Evolutionary conservation across 306 rosid species (phyloP), one percentile per base, ranked within the genome.

Genomic region (Sechiopsis laciniata): DNA sequence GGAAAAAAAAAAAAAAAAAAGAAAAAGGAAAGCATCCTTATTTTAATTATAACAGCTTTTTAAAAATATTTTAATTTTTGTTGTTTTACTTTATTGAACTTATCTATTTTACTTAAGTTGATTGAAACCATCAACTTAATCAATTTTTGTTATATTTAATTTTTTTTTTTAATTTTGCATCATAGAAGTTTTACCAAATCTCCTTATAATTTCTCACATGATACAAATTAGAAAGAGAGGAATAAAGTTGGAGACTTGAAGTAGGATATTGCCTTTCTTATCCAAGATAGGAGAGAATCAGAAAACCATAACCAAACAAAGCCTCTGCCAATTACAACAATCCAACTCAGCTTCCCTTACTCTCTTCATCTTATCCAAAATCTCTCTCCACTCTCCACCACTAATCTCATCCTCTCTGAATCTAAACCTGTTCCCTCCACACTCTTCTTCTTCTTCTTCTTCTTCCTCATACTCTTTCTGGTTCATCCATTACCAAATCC

Each of bases 261-360:
- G 45, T 69, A 21, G 35, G 58, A 13, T 24, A 1, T 26, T 26
- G 2, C 3, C 29, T 50, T 58, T 69, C 74, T 51, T 69, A 69
- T 69, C 74, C 58, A 50, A 75, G 88, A 79, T 81, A 40, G 46
- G 46, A 48, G 83, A 77, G 76, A 84, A 84, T 84, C 88, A 26
- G 48, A 53, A 53, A 40, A 6, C 46, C 6, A 40, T 40, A 26
- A 40, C 46, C 46, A 40, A 40, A 72, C 57, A 57, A 50, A n/a
- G 20, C 6, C 26, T 22, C 9, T 79, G 35, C 99, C 99, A 94
- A 89, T 94, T 8, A 40, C 0, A 82, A 66, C 29, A 12, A 21
- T 78, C 97, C 99, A 95, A 22, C 77, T 91, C 89, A 87, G 96
- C 89, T 74, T 77, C 29, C 77, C 58, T 66, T 10, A 69, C 69